Conservation (phyloP, 257 asterid species). For the Gentiana macrophylla region DNA sequence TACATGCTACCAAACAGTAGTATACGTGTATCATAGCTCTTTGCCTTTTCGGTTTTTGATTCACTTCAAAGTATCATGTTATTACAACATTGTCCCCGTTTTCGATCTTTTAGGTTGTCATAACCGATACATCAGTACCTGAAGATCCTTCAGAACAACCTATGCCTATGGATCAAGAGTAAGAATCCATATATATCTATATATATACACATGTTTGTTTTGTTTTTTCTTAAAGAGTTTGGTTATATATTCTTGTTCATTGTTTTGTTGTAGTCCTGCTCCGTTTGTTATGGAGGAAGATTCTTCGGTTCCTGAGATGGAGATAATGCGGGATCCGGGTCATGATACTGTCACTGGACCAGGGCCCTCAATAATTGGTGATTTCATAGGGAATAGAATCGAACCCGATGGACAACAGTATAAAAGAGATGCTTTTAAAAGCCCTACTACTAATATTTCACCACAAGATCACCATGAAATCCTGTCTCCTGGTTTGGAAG, state of each 20-base stretch:
- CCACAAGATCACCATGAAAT: slow-evolving; percentile 31
- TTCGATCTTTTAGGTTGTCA: slow-evolving; percentile 20
- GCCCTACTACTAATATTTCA: slow-evolving; percentile 12
- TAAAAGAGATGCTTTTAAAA: slow-evolving; percentile 35
- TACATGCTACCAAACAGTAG: too few species aligned
- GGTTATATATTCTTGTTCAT: slow-evolving; percentile 3
- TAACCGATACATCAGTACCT: slow-evolving; percentile 8
- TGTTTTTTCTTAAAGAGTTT: not conserved
- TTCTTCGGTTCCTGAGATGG: slow-evolving; percentile 24
- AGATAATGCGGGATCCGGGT: slow-evolving; percentile 40
- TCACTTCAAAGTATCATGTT: not conserved
- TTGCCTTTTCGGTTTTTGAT: slow-evolving; percentile 4
- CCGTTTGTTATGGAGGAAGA: slow-evolving; percentile 23
- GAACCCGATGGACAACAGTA: slow-evolving; percentile 59
- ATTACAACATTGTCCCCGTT: slow-evolving; percentile 2
- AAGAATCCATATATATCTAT: slow-evolving; percentile 12
- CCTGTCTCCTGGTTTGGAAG: slow-evolving; percentile 16
- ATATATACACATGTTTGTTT: slow-evolving; percentile 1
- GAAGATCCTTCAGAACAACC: slow-evolving; percentile 30
- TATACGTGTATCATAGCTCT: not conserved
- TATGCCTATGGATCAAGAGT: slow-evolving; percentile 61
- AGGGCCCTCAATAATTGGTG: too few species aligned
- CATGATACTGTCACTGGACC: not conserved
- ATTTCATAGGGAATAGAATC: not conserved
- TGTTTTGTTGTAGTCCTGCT: slow-evolving; percentile 34